Evolutionary conservation across 2,329 filamentous ascomycete species (phyloP).

Genomic region (Scedosporium apiospermum): DNA sequence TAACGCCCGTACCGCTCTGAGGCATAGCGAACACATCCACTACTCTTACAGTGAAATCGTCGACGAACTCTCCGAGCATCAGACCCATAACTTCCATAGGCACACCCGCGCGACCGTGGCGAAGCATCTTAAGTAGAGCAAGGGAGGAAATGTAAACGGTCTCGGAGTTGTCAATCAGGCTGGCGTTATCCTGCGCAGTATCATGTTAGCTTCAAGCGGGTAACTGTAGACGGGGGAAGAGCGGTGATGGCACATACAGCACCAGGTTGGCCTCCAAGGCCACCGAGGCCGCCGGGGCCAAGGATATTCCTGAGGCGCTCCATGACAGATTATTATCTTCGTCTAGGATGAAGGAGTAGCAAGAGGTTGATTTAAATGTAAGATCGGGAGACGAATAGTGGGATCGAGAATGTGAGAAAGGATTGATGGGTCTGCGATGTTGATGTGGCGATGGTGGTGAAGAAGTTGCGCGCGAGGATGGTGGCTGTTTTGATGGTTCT

Average conservation of each 20-base stretch:
- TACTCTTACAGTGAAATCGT: slow-evolving; percentile 65
- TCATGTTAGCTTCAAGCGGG: background rate
- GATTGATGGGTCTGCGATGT: background rate
- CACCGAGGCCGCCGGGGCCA: slow-evolving; percentile 58
- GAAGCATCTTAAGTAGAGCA: slow-evolving; percentile 94
- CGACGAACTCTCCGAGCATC: slow-evolving; percentile 55
- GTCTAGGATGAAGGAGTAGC: background rate
- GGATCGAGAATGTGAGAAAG: background rate
- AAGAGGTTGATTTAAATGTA: background rate
- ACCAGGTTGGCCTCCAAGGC: slow-evolving; percentile 38
- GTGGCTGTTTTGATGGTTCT: background rate
- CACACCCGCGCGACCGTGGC: slow-evolving; percentile 92
- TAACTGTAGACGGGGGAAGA: background rate
- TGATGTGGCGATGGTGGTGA: background rate
- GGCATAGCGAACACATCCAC: slow-evolving; percentile 99
- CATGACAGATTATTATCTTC: slow-evolving; percentile 43
- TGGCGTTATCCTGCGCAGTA: slow-evolving; percentile 67
- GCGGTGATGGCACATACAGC: slow-evolving; percentile 5
- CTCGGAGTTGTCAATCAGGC: slow-evolving; percentile 96
- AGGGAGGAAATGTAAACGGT: slow-evolving; percentile 98
- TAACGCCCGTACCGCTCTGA: slow-evolving; percentile 95
- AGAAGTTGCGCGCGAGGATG: background rate
- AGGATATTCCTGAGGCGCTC: slow-evolving; percentile 88
- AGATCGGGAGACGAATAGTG: background rate
- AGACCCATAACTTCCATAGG: slow-evolving; percentile 99